These are phyloP conservation scores for Aspergillus sp. DNA, from an alignment of 2,329 filamentous ascomycete species.

Conservation along the genomic window DNA sequence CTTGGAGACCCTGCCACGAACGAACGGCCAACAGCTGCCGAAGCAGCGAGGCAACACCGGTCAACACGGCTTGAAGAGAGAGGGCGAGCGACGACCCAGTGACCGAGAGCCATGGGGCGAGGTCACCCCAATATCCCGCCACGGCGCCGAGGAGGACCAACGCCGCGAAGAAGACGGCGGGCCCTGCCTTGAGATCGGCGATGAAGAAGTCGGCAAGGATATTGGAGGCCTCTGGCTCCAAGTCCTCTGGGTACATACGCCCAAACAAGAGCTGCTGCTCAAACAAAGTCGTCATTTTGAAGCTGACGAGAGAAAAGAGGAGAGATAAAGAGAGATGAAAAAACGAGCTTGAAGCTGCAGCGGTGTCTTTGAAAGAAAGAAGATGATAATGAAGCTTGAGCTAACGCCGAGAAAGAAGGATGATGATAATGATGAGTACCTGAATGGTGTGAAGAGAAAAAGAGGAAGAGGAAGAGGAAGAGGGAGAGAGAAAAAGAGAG, in stretches of 20 bases:
- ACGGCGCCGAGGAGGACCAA: slow-evolving; percentile 5
- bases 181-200: slow-evolving; percentile 7
- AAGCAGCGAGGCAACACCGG: neutral
- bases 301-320: neutral
- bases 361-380: neutral
- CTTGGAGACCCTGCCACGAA: neutral
- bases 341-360: neutral
- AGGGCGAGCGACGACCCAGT: slow-evolving; percentile 2
- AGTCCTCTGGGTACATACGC: slow-evolving; percentile 1
- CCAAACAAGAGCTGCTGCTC: slow-evolving; percentile 14
- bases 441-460: neutral
- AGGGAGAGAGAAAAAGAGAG: neutral
- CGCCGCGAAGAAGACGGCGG: slow-evolving; percentile 4
- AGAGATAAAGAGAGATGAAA: neutral
- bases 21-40: neutral
- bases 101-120: slow-evolving; percentile 1
- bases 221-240: neutral
- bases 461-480: neutral
- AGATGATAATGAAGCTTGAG: neutral
- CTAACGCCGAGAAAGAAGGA: slow-evolving; percentile 1
- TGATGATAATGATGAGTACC: neutral
- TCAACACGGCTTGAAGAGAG: neutral
- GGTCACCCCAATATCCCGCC: neutral
- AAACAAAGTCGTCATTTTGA: slow-evolving; percentile 9
- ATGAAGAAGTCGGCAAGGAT: slow-evolving; percentile 2